Base-by-base conservation (phyloP, 306 rosid species). In the Pachyrhizus erosus region DNA sequence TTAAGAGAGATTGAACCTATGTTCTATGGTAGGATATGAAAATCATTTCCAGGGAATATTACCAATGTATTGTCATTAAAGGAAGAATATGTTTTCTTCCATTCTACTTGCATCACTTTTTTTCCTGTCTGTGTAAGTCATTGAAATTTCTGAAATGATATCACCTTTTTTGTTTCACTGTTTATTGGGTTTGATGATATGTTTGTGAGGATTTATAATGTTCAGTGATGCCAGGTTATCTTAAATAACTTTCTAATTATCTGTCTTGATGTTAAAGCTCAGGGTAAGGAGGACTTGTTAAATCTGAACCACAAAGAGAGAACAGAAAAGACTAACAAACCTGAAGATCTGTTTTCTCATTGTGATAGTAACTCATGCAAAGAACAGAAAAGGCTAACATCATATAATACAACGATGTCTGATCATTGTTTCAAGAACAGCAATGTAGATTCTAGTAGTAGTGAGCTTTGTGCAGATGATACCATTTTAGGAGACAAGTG, bases 281-380 rank as follows among this genome's bases (percentile, higher is more conserved):
- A 29, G 17, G 85, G 77, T 70, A 79, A 83, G 84, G 80, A 80
- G 42, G 51, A 52, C 49, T 48, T 82, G 57, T 80, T 67, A 57
- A 62, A 83, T 70, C 55, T 77, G 76, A 80, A 83, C 42, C 80
- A 55, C 82, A 82, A 70, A 67, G 73, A 74, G 58, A 74, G 58
- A 77, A 87, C 87, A 84, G 92, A 87, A 85, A 91, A 91, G 55
- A 85, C 96, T 73, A 72, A 85, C 67, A 64, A 79, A 45, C 82
- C 86, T 75, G 89, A 84, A 73, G 91, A 78, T 76, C 67, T 78
- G 75, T 83, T 87, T 70, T 76, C 88, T 86, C 72, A 89, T 37
- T 51, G 73, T 55, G 85, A 87, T 45, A 66, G 77, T 43, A 88
- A 80, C 62, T 72, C 84, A 7, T 78, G 70, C 61, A 75, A 85